Evolutionary conservation across 208 protist species (phyloP), one percentile per base, ranked within the genome.

Genomic region (Herpetomonas muscarum): DNA sequence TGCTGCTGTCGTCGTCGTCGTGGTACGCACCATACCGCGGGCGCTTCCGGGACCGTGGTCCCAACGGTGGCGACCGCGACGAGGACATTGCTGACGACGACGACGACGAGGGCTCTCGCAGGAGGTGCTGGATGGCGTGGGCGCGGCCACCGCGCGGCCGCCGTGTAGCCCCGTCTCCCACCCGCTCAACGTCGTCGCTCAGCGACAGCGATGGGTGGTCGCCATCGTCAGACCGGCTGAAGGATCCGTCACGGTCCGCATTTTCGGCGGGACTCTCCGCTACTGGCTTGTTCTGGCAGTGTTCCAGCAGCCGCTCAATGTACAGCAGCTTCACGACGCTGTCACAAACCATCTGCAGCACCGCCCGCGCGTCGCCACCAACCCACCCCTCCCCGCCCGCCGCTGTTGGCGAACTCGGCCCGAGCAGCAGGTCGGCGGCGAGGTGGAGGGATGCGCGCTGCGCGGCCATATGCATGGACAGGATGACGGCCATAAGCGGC

Each of bases 261-360:
- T n/a, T n/a, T 26, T 34, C 21, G 10, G 32, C 36, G 25, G 55
- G 21, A 12, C 34, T 4, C 17, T 31, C 15, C 29, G 57, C 52
- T 34, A 28, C 31, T 1, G 55, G 51, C 50, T 60, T 65, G 30
- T 54, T 28, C 15, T 52, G 65, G 47, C 61, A 76, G 59, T 74
- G 57, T 22, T 53, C 64, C 49, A 85, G 45, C 22, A 90, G 64
- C 29, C 68, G 55, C 42, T 87, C 74, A 2, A 70, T 64, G 50
- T 89, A 90, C 3, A 76, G 69, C 12, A 90, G 62, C 44, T 76
- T 84, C 53, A 90, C 82, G 21, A 88, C 55, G 1, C 55, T 70
- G 37, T 87, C 78, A 32, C 76, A 82, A 13, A 77, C 68, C 57
- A 90, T 83, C 1, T 76, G 86, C 57, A 90, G 63, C 48, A 90